Percentiles rank a stretch among this genome's conserved stretches.
Conservation (phyloP, 2,329 filamentous ascomycete species). For the Fusarium acutatum region DNA sequence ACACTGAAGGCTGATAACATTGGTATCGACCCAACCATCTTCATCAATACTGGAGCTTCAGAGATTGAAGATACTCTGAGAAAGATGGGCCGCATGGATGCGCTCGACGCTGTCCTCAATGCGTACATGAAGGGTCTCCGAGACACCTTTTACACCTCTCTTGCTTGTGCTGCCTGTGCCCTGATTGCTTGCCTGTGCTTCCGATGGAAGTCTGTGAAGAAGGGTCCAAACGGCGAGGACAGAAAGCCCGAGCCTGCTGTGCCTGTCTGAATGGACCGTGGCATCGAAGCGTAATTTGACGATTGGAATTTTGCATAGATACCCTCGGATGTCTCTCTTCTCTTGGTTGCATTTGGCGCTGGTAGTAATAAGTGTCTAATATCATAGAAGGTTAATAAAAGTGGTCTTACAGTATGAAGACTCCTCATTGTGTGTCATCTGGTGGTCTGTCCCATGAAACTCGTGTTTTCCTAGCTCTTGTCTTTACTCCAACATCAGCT, state of each 20-base stretch:
- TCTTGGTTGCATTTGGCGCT: slow-evolving; percentile 19
- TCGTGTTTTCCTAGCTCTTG: slow-evolving; percentile 14
- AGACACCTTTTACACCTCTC: slow-evolving; percentile 61
- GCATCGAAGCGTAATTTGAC: neutral
- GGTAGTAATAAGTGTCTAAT: slow-evolving; percentile 17
- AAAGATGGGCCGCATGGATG: slow-evolving; percentile 51
- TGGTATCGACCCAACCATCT: slow-evolving; percentile 55
- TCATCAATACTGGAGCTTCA: slow-evolving; percentile 63
- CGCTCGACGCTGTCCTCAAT: slow-evolving; percentile 53
- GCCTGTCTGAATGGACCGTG: slow-evolving; percentile 26
- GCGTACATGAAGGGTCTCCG: slow-evolving; percentile 61
- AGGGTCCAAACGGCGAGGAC: slow-evolving; percentile 44
- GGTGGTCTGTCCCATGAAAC: slow-evolving; percentile 53
- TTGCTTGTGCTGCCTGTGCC: slow-evolving; percentile 56
- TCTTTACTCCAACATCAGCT: slow-evolving; percentile 38
- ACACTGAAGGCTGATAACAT: slow-evolving; percentile 57
- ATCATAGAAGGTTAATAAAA: slow-evolving; percentile 12
- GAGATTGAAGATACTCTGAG: slow-evolving; percentile 57
- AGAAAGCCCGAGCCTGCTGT: slow-evolving; percentile 40
- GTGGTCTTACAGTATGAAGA: neutral
- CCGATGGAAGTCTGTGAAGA: slow-evolving; percentile 64
- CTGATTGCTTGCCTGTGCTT: slow-evolving; percentile 56
- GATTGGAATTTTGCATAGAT: slow-evolving; percentile 38
- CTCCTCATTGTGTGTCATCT: slow-evolving; percentile 50
- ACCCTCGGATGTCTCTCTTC: slow-evolving; percentile 39